Evolutionary conservation across 1,139 yeast species (phyloP).

Genomic region (Geotrichum bryndzae): DNA sequence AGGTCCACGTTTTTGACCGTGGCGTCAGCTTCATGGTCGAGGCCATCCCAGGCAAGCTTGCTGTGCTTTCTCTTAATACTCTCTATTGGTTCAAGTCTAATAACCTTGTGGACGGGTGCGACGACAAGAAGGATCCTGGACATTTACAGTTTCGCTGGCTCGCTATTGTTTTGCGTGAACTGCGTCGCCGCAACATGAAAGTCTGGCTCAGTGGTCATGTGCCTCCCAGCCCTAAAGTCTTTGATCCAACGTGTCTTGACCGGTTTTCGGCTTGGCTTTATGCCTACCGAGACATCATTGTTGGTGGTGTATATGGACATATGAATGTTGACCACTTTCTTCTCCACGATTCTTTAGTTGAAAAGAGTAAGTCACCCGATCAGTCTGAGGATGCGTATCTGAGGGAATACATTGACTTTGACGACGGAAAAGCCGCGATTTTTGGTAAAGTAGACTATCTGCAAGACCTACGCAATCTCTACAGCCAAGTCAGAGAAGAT

Average conservation of each 20-base stretch:
- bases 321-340: slow-evolving; percentile 85
- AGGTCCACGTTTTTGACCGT: slow-evolving; percentile 63
- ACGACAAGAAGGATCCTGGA: slow-evolving; percentile 67
- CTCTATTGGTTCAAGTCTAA: slow-evolving; percentile 68
- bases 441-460: slow-evolving; percentile 20
- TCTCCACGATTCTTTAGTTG: slow-evolving; percentile 54
- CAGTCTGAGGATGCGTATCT: slow-evolving; percentile 19
- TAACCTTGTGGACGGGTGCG: slow-evolving; percentile 79
- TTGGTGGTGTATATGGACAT: slow-evolving; percentile 82
- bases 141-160: slow-evolving; percentile 72
- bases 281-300: slow-evolving; percentile 73
- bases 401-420: slow-evolving; percentile 3
- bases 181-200: slow-evolving; percentile 69
- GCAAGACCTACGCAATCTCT: slow-evolving; percentile 18
- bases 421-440: slow-evolving; percentile 13
- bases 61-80: slow-evolving; percentile 72
- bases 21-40: slow-evolving; percentile 73
- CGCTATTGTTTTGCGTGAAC: slow-evolving; percentile 64
- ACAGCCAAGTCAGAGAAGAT: slow-evolving; percentile 12
- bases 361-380: slow-evolving; percentile 19
- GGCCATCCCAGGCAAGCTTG: slow-evolving; percentile 70
- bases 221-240: slow-evolving; percentile 76
- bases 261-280: slow-evolving; percentile 72
- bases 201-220: slow-evolving; percentile 88
- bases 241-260: slow-evolving; percentile 62